Percentiles rank a stretch among this genome's conserved stretches.
These are phyloP conservation scores for Nemania abortiva DNA, from an alignment of 2,329 filamentous ascomycete species.

Conservation along the genomic window DNA sequence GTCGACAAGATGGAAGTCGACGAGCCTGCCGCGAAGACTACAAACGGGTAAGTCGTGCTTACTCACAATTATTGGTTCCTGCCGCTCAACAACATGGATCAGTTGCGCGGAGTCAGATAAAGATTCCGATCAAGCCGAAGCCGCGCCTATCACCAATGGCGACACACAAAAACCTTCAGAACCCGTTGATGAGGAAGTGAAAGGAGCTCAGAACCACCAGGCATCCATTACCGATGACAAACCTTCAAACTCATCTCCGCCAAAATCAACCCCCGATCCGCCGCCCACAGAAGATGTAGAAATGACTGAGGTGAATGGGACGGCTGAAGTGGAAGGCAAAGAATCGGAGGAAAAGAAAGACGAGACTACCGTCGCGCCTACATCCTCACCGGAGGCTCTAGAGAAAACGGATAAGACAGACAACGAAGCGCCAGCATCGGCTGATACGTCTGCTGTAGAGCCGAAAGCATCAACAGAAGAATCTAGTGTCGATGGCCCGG, in stretches of 20 bases:
- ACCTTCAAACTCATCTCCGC: slow-evolving; percentile 34
- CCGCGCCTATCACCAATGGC: slow-evolving; percentile 44
- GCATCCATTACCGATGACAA: slow-evolving; percentile 44
- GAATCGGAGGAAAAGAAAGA: slow-evolving; percentile 14
- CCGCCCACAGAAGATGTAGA: slow-evolving; percentile 34
- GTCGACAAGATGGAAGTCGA: slow-evolving; percentile 63
- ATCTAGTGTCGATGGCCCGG: neutral
- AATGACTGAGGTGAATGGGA: slow-evolving; percentile 41
- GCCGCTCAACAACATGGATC: slow-evolving; percentile 22
- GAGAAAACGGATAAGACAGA: slow-evolving; percentile 13
- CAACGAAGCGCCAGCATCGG: slow-evolving; percentile 20
- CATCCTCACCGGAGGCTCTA: neutral
- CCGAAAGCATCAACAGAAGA: slow-evolving; percentile 29
- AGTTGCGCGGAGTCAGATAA: slow-evolving; percentile 44
- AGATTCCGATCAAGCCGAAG: slow-evolving; percentile 36
- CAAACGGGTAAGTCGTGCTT: slow-evolving; percentile 68
- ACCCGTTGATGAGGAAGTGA: slow-evolving; percentile 15
- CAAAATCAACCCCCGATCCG: slow-evolving; percentile 29
- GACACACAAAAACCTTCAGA: slow-evolving; percentile 30
- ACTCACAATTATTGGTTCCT: neutral
- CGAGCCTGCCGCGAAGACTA: slow-evolving; percentile 52
- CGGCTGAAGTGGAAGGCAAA: slow-evolving; percentile 25
- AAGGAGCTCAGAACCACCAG: slow-evolving; percentile 41
- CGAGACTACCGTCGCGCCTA: neutral
- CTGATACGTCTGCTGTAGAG: slow-evolving; percentile 23